Conservation (phyloP, 2,329 filamentous ascomycete genomes). For the Ceratocystis albifundus region DNA sequence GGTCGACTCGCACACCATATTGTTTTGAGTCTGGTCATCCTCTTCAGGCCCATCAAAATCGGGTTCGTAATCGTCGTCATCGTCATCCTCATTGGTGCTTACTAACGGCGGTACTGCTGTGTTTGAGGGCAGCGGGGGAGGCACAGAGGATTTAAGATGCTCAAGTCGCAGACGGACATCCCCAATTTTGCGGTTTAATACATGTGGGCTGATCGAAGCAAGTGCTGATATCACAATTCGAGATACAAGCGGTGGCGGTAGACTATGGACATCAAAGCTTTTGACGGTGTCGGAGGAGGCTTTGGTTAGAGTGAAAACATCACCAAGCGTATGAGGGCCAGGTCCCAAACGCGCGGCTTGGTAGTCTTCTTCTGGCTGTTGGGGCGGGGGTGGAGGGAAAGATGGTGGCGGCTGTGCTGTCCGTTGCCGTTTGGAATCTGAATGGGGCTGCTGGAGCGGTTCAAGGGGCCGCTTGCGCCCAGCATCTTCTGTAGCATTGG, state of each 20-base stretch:
- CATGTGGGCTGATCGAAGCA: constrained; percentile 22
- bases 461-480: constrained; percentile 65
- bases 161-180: constrained; percentile 22
- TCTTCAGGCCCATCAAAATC: constrained; percentile 70
- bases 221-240: constrained; percentile 75
- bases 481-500: constrained; percentile 68
- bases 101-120: constrained; percentile 26
- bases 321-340: constrained; percentile 65
- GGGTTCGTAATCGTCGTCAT: constrained; percentile 80
- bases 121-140: constrained; percentile 31
- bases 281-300: constrained; percentile 53
- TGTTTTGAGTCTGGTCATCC: constrained; percentile 65
- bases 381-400: constrained; percentile 25
- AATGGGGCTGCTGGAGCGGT: constrained; percentile 56
- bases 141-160: constrained; percentile 32
- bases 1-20: constrained; percentile 57
- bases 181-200: constrained; percentile 23
- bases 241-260: constrained; percentile 64
- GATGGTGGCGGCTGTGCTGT: constrained; percentile 39
- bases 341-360: constrained; percentile 60
- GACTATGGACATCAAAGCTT: constrained; percentile 68
- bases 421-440: constrained; percentile 76
- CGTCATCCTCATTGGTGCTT: constrained; percentile 57
- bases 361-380: constrained; percentile 27
- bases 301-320: constrained; percentile 74